Evolutionary conservation across 257 asterid species (phyloP).

Genomic region (Lantana camara): DNA sequence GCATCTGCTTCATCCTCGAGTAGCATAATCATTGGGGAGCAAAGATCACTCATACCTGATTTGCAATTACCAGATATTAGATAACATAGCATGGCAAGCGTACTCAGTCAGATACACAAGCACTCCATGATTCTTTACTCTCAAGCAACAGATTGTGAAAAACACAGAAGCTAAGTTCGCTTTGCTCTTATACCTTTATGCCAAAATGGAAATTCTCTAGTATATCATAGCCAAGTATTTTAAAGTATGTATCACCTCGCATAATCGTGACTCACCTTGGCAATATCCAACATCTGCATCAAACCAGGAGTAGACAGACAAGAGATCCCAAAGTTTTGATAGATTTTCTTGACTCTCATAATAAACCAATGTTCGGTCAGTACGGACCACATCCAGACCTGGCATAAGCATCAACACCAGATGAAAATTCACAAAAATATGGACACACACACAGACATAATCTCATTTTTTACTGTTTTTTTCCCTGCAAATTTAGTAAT

Average conservation of each 20-base stretch:
- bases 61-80: neutral
- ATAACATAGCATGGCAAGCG: neutral
- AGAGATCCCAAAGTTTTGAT: constrained; percentile 87
- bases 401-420: constrained; percentile 23
- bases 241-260: neutral
- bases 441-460: neutral
- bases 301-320: constrained; percentile 86
- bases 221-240: neutral
- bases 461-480: neutral
- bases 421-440: constrained; percentile 20
- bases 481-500: neutral
- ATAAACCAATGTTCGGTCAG: constrained; percentile 78
- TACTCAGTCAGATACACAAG: no score
- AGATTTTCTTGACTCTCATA: constrained; percentile 81
- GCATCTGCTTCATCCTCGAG: constrained; percentile 94
- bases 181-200: neutral
- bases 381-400: constrained; percentile 95
- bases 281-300: constrained; percentile 89
- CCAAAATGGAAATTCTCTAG: constrained; percentile 1
- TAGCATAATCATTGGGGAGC: constrained; percentile 94
- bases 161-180: no score
- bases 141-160: no score
- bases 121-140: no score
- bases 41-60: constrained; percentile 96
- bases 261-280: constrained; percentile 65